Conservation (phyloP, 176 grass and related monocot genomes). For the Rhipidocladum racemiflorum region DNA sequence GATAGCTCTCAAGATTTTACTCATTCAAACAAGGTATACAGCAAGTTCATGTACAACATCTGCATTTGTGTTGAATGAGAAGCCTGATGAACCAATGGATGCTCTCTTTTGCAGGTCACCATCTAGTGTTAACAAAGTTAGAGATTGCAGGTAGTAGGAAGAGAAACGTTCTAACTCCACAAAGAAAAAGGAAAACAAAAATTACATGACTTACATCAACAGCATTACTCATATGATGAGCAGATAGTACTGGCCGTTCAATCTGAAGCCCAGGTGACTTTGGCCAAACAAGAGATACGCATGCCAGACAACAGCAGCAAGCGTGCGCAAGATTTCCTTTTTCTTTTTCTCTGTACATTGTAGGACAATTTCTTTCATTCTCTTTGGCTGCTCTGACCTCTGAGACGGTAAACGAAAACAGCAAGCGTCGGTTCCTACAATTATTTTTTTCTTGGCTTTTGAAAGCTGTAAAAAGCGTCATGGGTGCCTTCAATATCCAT, state of each 20-base stretch:
- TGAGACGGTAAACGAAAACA: neutral
- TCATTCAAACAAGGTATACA: conserved; percentile 13
- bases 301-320: neutral
- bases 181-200: neutral
- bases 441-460: conserved; percentile 14
- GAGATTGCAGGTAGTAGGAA: conserved; percentile 26
- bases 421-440: neutral
- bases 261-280: conserved; percentile 27
- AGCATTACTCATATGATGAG: conserved; percentile 16
- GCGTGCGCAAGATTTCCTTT: neutral
- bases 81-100: conserved; percentile 6
- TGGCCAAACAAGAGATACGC: conserved; percentile 3
- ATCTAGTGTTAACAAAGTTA: neutral
- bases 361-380: conserved; percentile 8
- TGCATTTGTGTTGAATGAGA: conserved; percentile 1
- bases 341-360: neutral
- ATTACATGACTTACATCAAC: neutral
- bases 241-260: conserved; percentile 14
- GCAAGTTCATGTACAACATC: neutral
- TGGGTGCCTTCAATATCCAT: conserved; percentile 28
- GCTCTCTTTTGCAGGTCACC: conserved; percentile 15
- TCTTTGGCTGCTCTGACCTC: neutral
- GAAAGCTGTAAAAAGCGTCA: conserved; percentile 24
- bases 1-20: neutral
- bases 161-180: neutral